Evolutionary conservation across 352 stramenopile species (phyloP).

Genomic region (Phytophthora citricola): DNA sequence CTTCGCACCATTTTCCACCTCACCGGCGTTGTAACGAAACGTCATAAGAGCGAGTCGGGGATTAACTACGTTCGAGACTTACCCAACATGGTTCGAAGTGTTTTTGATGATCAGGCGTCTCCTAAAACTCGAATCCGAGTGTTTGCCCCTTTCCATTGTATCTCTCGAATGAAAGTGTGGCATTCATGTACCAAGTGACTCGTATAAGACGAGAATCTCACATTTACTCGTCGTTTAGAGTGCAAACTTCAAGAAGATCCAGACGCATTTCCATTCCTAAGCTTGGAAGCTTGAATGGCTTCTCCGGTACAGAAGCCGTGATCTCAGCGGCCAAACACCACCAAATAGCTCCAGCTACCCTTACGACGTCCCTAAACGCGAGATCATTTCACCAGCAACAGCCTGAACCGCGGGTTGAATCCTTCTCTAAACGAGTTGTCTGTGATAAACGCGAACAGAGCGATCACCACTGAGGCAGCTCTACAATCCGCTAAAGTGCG

Average conservation of each 20-base stretch:
- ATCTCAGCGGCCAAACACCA: not conserved
- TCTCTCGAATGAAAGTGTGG: not conserved
- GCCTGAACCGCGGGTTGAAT: not conserved
- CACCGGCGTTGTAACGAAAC: not conserved
- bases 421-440: not conserved
- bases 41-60: not conserved
- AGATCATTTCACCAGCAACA: not conserved
- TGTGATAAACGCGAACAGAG: not conserved
- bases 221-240: not conserved
- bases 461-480: not conserved
- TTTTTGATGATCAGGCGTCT: not conserved
- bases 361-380: not conserved
- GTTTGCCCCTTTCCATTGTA: not conserved
- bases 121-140: not conserved
- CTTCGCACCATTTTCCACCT: constrained; percentile 10
- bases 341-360: not conserved
- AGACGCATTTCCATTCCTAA: not conserved
- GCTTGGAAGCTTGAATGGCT: not conserved
- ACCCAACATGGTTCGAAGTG: not conserved
- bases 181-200: constrained; percentile 2
- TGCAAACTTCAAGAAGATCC: not conserved
- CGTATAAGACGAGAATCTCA: not conserved
- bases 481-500: not conserved
- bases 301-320: no score
- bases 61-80: not conserved